Percentiles rank a stretch among this genome's conserved stretches.
Evolutionary conservation across 2,329 filamentous ascomycete species (phyloP).

Genomic region (Fusarium chuoi): DNA sequence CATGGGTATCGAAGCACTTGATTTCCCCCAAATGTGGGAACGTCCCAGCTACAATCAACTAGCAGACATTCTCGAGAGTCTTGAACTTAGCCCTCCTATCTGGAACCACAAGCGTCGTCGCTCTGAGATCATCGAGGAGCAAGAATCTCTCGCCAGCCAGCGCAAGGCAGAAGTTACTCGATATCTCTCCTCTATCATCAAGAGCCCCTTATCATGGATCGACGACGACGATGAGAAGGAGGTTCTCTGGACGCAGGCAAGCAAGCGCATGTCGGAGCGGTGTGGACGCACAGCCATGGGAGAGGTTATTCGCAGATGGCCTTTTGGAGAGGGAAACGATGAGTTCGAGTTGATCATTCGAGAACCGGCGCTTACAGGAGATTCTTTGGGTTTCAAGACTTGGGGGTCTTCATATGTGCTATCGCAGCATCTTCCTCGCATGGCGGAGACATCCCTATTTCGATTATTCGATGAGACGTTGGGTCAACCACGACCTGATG

Average conservation of each 20-base stretch:
- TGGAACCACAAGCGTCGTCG: slow-evolving; percentile 66
- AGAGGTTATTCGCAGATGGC: slow-evolving; percentile 66
- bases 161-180: slow-evolving; percentile 65
- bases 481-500: slow-evolving; percentile 46
- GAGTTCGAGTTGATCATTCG: slow-evolving; percentile 76
- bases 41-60: slow-evolving; percentile 75
- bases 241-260: slow-evolving; percentile 80
- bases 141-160: slow-evolving; percentile 53
- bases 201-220: slow-evolving; percentile 75
- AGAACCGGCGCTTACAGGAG: slow-evolving; percentile 88
- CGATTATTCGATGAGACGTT: slow-evolving; percentile 55
- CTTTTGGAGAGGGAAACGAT: slow-evolving; percentile 54
- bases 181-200: slow-evolving; percentile 77
- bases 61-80: slow-evolving; percentile 70
- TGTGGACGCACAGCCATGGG: slow-evolving; percentile 77
- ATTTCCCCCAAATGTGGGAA: slow-evolving; percentile 86
- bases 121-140: slow-evolving; percentile 54
- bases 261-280: slow-evolving; percentile 82
- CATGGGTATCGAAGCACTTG: slow-evolving; percentile 54
- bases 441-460: slow-evolving; percentile 57
- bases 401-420: slow-evolving; percentile 94
- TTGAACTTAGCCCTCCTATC: slow-evolving; percentile 74
- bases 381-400: slow-evolving; percentile 91
- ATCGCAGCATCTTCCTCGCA: slow-evolving; percentile 72
- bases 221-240: slow-evolving; percentile 73